Evolutionary conservation across 2,329 filamentous ascomycete genomes (phyloP), one percentile per base, ranked within the genome.

Genomic region (Fusarium sp.): DNA sequence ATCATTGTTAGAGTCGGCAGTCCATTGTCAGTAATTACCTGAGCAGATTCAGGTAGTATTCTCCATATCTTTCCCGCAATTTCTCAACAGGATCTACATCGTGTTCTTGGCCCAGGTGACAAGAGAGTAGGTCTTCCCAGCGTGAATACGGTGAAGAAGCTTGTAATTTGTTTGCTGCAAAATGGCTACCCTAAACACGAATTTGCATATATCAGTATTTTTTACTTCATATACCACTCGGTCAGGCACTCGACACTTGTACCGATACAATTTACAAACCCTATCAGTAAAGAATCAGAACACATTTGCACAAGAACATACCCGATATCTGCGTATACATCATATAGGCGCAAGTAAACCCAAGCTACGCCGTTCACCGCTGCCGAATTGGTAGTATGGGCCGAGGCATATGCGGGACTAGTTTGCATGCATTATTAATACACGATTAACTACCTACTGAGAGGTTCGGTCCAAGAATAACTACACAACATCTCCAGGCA

Each of bases 371-470:
- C 48, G 17, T 53, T 22, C 15, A 32, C 17, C n/a, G 24, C 15
- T 56, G 8, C 53, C 38, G 38, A 20, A 35, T n/a, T 47, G 41
- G n/a, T 39, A 39, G 20, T 39, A 22, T 39, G 22, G 39, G 48
- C 67, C 67, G 66, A 70, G 66, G 67, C 39, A 70, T 30, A 42
- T 65, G 58, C 32, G 66, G 65, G 24, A 57, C 50, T 67, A 36
- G 44, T 35, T 39, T 47, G 17, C n/a, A 26, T 7, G 24, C 35
- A 38, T 54, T 39, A 39, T n/a, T 42, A 62, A 50, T 47, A 24
- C 6, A 22, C 22, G 28, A 30, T 15, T 5, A 26, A 38, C 15
- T 38, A 48, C 64, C 15, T 38, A 48, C 56, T 42, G 15, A 36
- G 30, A 53, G 54, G 30, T n/a, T 39, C 30, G 41, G 10, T 38